Evolutionary conservation across 257 asterid species (phyloP), one percentile per base, ranked within the genome.

Genomic region (Eustoma russellianum): DNA sequence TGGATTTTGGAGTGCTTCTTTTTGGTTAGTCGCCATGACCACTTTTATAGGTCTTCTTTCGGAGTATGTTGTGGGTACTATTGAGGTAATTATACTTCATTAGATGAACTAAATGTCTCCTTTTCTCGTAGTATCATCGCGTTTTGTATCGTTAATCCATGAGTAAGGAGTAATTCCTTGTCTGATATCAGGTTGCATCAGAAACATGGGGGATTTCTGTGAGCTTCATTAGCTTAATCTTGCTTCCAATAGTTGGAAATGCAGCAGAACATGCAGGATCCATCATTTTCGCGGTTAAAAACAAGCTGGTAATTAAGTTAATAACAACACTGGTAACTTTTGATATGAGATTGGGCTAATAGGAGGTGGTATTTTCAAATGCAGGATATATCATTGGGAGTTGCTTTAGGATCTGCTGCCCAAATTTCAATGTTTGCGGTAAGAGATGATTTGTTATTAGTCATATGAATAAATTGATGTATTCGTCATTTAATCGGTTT

Each of bases 211-310:
- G 71, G 3, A 65, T 75, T 33, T 68, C 81, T 9, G 81, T 75
- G 43, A 75, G 78, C 60, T 75, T 75, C 52, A 75, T 75, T 14
- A 72, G 81, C 65, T 41, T 75, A 55, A 75, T 75, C 30, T 54
- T 75, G 70, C 71, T 75, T 34, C 81, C 81, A 13, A 75, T 75
- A 17, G 78, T 75, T 2, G 81, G 81, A 19, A 75, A 75, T 65
- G 81, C 81, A 9, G 81, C 81, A 15, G 78, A 71, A 55, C 78
- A 75, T 62, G 81, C 78, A 0, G 78, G 81, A 48, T 64, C 81
- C 17, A 52, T 75, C 55, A 75, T 75, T 4, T 75, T 75, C 58
- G 81, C 81, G 41, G 52, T 68, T 10, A 75, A 75, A 59, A 75
- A 75, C 66, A 75, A 75, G 60, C 65, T 75, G 74, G 81, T 74